Evolutionary conservation across 495 filamentous ascomycete species (phyloP), one percentile per base, ranked within the genome.

Genomic region (Sporormia fimetaria): DNA sequence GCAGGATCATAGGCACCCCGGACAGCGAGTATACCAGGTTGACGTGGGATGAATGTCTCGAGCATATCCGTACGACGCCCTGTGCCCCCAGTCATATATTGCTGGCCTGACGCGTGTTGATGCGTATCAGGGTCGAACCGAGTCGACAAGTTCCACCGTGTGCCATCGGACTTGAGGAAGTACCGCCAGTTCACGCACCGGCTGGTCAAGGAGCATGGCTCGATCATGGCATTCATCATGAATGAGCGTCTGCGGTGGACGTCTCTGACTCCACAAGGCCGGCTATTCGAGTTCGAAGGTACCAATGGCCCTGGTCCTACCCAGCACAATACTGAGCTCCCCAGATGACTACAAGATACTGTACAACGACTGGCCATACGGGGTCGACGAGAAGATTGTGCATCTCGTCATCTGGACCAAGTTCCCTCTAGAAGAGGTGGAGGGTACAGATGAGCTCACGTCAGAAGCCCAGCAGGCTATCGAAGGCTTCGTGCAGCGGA

Each of bases 371-470:
- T 94, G 85, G 83, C 86, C 86, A 2, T 93, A 93, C 50, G 85
- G 83, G 0, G 64, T 92, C 38, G 82, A 87, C 42, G 49, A 64
- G 22, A 66, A 66, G 40, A 85, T 94, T 38, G 74, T 85, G 6
- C 86, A 94, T 55, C 62, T 92, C 15, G 81, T 90, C 11, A 73
- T 92, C 7, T 94, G 86, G 86, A 87, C 80, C n/a, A 93, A 92
- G 58, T 93, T 92, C 56, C 69, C 70, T 31, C 67, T 87, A 23
- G 73, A 80, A 47, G 71, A 81, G 25, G 75, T 80, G 51, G 67
- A 69, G 1, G 63, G 40, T 15, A 85, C 75, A 2, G 78, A 67
- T 20, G 74, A 83, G 45, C 55, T 90, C 49, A 85, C 80, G 4
- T 61, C 70, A 6, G 48, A 70, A 37, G 73, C 76, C 18, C 68